phyloP scores from a whole-genome alignment of 2,329 filamentous ascomycete genomes.

The Colletotrichum horii region DNA sequence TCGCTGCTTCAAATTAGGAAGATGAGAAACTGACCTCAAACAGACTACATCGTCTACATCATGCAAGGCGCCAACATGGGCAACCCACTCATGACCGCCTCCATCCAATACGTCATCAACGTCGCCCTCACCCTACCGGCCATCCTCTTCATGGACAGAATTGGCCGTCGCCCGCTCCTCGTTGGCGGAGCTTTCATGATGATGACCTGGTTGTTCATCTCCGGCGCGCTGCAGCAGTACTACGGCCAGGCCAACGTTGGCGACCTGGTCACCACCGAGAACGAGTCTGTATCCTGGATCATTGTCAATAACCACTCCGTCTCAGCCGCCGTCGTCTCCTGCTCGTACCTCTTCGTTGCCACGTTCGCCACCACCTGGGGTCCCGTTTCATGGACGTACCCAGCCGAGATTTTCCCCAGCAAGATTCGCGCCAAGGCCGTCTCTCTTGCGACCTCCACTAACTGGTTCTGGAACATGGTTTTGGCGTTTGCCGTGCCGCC shows the following conservation, averaged over 20 bases:
- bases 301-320: conserved; percentile 54
- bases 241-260: conserved; percentile 58
- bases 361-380: conserved; percentile 44
- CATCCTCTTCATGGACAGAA: conserved; percentile 63
- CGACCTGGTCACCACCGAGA: conserved; percentile 39
- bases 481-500: conserved; percentile 59
- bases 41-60: conserved; percentile 63
- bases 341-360: conserved; percentile 69
- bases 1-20: background rate
- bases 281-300: conserved; percentile 62
- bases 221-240: conserved; percentile 65
- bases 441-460: conserved; percentile 43
- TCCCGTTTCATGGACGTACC: conserved; percentile 55
- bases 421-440: conserved; percentile 50
- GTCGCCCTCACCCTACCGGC: conserved; percentile 64
- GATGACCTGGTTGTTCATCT: conserved; percentile 67
- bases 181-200: conserved; percentile 62
- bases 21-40: background rate
- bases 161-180: conserved; percentile 62
- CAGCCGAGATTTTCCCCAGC: conserved; percentile 50
- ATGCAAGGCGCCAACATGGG: conserved; percentile 63
- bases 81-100: conserved; percentile 62
- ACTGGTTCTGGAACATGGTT: conserved; percentile 55
- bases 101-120: conserved; percentile 70
- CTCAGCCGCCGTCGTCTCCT: conserved; percentile 70